A percentile compares a stretch with the other conserved stretches of the same genome.
Conservation (phyloP, 2,329 filamentous ascomycete species). For the Pestalotiopsis sp. region DNA sequence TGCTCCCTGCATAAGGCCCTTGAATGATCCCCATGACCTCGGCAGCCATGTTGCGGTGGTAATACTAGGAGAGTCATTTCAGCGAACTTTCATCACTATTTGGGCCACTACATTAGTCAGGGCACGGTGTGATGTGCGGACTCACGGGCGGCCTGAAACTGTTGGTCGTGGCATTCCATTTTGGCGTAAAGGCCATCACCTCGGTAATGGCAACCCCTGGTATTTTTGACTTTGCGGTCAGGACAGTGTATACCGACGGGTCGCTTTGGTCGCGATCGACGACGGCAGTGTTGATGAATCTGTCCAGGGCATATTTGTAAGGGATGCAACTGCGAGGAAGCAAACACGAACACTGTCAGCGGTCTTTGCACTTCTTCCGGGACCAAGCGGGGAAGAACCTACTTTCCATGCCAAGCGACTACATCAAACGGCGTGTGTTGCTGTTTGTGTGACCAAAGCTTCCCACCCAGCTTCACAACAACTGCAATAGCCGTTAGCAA, state of each 20-base stretch:
- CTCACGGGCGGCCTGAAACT: constrained; percentile 53
- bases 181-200: constrained; percentile 64
- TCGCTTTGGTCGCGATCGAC: constrained; percentile 64
- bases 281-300: constrained; percentile 55
- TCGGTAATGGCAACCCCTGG: constrained; percentile 56
- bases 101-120: not conserved
- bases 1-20: constrained; percentile 29
- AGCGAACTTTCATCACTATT: not conserved
- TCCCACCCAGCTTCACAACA: constrained; percentile 59
- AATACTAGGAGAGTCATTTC: constrained; percentile 38
- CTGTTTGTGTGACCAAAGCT: constrained; percentile 58
- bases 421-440: constrained; percentile 66
- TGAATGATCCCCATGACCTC: constrained; percentile 49
- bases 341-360: constrained; percentile 1
- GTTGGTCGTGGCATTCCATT: constrained; percentile 58
- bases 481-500: constrained; percentile 28
- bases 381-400: constrained; percentile 36
- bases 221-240: constrained; percentile 55
- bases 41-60: constrained; percentile 55
- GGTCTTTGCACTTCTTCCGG: not conserved
- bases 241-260: constrained; percentile 60
- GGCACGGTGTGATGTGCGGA: not conserved
- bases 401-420: constrained; percentile 66
- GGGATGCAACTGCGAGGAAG: constrained; percentile 23
- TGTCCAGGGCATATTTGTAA: constrained; percentile 52